phyloP scores from a whole-genome alignment of 768 basidiomycete species.

The Mycena filopes region DNA sequence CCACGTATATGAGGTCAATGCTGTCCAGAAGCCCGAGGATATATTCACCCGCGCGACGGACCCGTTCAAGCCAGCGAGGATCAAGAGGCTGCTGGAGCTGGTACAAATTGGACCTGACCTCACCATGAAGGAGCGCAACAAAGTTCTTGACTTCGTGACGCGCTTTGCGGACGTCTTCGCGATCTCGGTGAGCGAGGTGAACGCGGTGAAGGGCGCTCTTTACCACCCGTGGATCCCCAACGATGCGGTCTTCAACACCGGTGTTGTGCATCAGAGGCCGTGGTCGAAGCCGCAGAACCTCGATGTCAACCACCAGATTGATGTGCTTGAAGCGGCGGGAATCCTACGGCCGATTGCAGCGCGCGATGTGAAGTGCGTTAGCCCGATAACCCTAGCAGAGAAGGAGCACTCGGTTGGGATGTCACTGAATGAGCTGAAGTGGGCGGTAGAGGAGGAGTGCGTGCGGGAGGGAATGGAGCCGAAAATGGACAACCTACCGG shows the following conservation, averaged over 20 bases:
- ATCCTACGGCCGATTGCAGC: background rate
- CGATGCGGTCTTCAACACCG: slow-evolving; percentile 37
- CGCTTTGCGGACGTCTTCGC: slow-evolving; percentile 53
- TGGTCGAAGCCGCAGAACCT: background rate
- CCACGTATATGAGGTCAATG: too few species aligned
- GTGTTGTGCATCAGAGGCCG: slow-evolving; percentile 29
- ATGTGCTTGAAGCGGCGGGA: background rate
- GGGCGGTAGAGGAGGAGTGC: background rate
- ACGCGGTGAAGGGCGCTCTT: slow-evolving; percentile 38
- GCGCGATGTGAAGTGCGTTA: slow-evolving; percentile 3
- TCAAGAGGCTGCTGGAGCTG: slow-evolving; percentile 32
- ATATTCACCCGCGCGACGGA: slow-evolving; percentile 36
- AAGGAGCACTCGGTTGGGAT: background rate
- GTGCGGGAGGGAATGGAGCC: background rate
- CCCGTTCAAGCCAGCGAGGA: slow-evolving; percentile 37
- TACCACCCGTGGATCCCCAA: slow-evolving; percentile 45
- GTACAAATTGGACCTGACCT: slow-evolving; percentile 45
- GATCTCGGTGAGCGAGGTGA: slow-evolving; percentile 48
- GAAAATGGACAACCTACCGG: too few species aligned
- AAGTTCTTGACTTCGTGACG: slow-evolving; percentile 35
- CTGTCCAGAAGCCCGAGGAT: background rate
- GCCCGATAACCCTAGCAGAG: slow-evolving; percentile 1
- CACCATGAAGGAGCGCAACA: slow-evolving; percentile 32
- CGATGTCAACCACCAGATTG: background rate
- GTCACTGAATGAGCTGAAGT: background rate